phyloP scores from a whole-genome alignment of 257 asterid genomes.

The Leptodermis oblonga region DNA sequence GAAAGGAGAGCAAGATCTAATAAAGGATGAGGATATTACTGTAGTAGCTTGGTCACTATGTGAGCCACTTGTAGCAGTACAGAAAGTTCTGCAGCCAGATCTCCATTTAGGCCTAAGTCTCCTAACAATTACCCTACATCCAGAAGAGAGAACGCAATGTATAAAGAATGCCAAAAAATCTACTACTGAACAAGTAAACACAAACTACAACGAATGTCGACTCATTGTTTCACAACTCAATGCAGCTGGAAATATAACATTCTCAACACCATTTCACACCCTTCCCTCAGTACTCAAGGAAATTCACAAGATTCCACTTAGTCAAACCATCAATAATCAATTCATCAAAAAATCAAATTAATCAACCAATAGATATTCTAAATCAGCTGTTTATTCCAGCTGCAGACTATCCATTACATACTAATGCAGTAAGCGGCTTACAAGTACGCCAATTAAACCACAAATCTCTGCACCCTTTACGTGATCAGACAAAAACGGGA shows the following conservation, averaged over 20 bases:
- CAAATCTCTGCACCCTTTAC: not conserved
- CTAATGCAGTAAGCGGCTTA: not conserved
- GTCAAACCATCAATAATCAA: not conserved
- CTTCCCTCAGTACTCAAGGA: conserved; percentile 4
- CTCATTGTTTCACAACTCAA: not conserved
- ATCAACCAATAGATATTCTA: not conserved
- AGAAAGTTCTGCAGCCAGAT: conserved; percentile 42
- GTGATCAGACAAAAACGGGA: not conserved
- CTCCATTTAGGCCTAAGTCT: conserved; percentile 34
- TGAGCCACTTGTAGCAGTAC: conserved; percentile 40
- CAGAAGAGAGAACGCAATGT: conserved; percentile 7
- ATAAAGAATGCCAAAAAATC: conserved; percentile 4
- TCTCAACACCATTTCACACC: not conserved
- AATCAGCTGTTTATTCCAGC: not conserved
- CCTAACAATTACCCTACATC: conserved; percentile 43
- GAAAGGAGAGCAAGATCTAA: conserved; percentile 2
- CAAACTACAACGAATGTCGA: not conserved
- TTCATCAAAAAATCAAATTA: not conserved
- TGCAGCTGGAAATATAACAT: not conserved
- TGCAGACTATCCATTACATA: not conserved
- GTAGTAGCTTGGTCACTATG: conserved; percentile 32
- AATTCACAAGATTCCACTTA: not conserved
- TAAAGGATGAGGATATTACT: conserved; percentile 10
- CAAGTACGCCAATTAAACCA: not conserved
- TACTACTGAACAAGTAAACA: not conserved